phyloP scores from a whole-genome alignment of 257 asterid species.

The Penstemon davidsonii region DNA sequence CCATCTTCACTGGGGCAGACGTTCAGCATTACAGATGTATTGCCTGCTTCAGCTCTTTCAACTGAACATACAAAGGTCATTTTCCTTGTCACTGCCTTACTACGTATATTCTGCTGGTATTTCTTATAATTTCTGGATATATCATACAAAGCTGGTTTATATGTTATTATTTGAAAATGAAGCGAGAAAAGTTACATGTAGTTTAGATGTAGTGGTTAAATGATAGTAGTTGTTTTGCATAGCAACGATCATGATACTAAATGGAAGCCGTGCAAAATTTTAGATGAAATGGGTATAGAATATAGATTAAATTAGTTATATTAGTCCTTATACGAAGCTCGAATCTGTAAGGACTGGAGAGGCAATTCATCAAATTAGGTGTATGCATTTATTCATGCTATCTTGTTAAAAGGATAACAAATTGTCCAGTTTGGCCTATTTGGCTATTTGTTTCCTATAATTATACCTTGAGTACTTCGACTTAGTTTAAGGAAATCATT shows the following conservation, averaged over 20 bases:
- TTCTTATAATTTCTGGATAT: not conserved
- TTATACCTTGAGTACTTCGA: constrained; percentile 1
- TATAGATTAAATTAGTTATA: constrained; percentile 14
- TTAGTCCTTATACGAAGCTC: not conserved
- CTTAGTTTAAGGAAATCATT: not conserved
- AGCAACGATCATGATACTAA: not conserved
- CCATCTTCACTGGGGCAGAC: constrained; percentile 45
- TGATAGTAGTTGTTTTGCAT: not conserved
- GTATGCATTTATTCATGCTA: constrained; percentile 6
- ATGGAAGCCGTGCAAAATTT: constrained; percentile 13
- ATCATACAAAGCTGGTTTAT: constrained; percentile 6
- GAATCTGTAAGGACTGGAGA: constrained; percentile 7
- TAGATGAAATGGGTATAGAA: not conserved
- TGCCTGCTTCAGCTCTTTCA: constrained; percentile 81
- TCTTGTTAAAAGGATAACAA: not conserved
- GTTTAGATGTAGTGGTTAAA: not conserved
- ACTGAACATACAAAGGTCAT: constrained; percentile 87
- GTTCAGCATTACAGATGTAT: constrained; percentile 68
- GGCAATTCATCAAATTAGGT: constrained; percentile 10
- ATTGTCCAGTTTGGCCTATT: constrained; percentile 14
- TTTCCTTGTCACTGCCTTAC: constrained; percentile 18
- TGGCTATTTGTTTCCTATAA: not conserved
- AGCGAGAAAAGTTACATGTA: constrained; percentile 7
- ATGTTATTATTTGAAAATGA: constrained; percentile 24
- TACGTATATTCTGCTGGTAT: constrained; percentile 10